Evolutionary conservation across 2,329 filamentous ascomycete genomes (phyloP).

Genomic region (Cladosporium sp.): DNA sequence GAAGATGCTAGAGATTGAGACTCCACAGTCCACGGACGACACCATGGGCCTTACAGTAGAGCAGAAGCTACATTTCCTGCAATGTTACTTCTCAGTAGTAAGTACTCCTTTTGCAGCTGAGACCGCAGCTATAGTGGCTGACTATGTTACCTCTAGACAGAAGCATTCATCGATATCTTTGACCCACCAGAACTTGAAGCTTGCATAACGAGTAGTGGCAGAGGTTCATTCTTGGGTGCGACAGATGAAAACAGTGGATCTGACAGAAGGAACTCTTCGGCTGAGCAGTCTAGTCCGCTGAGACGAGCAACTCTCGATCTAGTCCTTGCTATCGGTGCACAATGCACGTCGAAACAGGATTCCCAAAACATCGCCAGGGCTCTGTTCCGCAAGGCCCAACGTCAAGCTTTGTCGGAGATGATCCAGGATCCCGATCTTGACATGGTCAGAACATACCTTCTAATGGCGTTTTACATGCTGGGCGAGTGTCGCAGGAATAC

Average conservation of each 20-base stretch:
- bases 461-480: slow-evolving; percentile 63
- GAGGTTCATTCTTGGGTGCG: slow-evolving; percentile 21
- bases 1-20: slow-evolving; percentile 53
- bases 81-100: slow-evolving; percentile 40
- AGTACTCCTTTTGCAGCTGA: slow-evolving; percentile 29
- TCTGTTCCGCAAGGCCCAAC: slow-evolving; percentile 54
- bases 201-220: slow-evolving; percentile 26
- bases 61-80: slow-evolving; percentile 36
- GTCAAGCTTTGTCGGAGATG: slow-evolving; percentile 53
- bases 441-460: slow-evolving; percentile 54
- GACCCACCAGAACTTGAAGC: slow-evolving; percentile 32
- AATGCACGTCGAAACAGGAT: slow-evolving; percentile 41
- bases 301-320: slow-evolving; percentile 34
- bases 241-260: slow-evolving; percentile 27
- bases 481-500: slow-evolving; percentile 61
- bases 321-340: slow-evolving; percentile 57
- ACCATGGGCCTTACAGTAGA: slow-evolving; percentile 37
- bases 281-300: slow-evolving; percentile 35
- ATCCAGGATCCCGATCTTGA: slow-evolving; percentile 57
- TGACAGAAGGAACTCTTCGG: slow-evolving; percentile 35
- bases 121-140: slow-evolving; percentile 27
- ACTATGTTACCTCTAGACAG: slow-evolving; percentile 42
- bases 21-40: slow-evolving; percentile 24
- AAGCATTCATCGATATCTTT: slow-evolving; percentile 43
- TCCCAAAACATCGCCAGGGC: slow-evolving; percentile 34